These are phyloP conservation scores for Castanea mollissima DNA, from an alignment of 306 rosid species.

Conservation along the genomic window DNA sequence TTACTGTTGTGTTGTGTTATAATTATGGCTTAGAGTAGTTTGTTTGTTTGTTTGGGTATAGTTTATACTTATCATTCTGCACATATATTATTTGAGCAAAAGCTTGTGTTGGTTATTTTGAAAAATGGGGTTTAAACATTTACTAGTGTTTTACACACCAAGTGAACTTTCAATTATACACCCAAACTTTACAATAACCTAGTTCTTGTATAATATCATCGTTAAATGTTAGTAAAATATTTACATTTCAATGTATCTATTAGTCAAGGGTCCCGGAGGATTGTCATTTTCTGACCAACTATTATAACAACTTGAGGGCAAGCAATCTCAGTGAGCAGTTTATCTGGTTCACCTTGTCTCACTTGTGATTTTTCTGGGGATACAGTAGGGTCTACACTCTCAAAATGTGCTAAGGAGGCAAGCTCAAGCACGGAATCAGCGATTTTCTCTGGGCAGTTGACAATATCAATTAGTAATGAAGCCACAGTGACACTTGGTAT, in stretches of 20 bases:
- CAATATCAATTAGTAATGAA: constrained; percentile 59
- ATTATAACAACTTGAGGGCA: constrained; percentile 43
- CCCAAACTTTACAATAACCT: constrained; percentile 16
- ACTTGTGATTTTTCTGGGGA: constrained; percentile 20
- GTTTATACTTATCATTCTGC: too few species aligned
- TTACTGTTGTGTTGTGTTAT: too few species aligned
- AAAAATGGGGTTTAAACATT: too few species aligned
- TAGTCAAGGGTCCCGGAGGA: not conserved
- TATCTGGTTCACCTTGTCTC: constrained; percentile 23
- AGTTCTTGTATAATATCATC: constrained; percentile 21
- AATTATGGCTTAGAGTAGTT: too few species aligned
- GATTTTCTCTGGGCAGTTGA: constrained; percentile 49
- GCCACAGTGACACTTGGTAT: constrained; percentile 60
- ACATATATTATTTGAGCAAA: too few species aligned
- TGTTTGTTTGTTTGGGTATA: too few species aligned
- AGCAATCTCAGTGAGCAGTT: constrained; percentile 26
- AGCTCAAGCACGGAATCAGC: constrained; percentile 62
- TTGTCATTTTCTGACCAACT: constrained; percentile 24
- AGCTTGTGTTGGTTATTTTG: too few species aligned
- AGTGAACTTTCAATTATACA: too few species aligned
- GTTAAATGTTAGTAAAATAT: not conserved
- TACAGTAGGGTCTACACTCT: constrained; percentile 19
- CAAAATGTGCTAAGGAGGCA: constrained; percentile 47
- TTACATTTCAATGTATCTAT: constrained; percentile 28
- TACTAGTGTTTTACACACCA: too few species aligned